phyloP scores from a whole-genome alignment of 352 stramenopile species.

The Phytophthora nicotianae region DNA sequence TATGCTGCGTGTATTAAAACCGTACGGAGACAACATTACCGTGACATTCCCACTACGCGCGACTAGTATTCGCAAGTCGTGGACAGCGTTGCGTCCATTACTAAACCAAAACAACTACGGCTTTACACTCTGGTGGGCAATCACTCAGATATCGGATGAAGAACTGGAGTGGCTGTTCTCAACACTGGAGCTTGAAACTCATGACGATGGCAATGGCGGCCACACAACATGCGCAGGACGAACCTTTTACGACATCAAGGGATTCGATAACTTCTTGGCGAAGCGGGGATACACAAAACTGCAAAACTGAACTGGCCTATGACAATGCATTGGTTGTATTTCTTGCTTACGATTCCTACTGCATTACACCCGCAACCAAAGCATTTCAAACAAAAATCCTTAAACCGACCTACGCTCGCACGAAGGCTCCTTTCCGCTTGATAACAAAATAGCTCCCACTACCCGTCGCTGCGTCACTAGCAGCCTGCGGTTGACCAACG shows the following conservation, averaged over 20 bases:
- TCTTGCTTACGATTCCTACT: slow-evolving; percentile 1
- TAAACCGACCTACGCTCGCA: slow-evolving; percentile 9
- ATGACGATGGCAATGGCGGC: slow-evolving; percentile 5
- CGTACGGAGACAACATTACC: slow-evolving; percentile 43
- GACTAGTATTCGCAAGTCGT: slow-evolving; percentile 64
- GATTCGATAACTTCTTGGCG: slow-evolving; percentile 60
- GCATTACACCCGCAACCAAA: slow-evolving; percentile 1
- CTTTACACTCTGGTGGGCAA: slow-evolving; percentile 77
- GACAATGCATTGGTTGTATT: neutral
- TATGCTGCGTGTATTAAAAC: slow-evolving; percentile 55
- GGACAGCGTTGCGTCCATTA: slow-evolving; percentile 48
- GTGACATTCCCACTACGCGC: slow-evolving; percentile 75
- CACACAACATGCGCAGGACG: slow-evolving; percentile 34
- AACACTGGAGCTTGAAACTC: slow-evolving; percentile 46
- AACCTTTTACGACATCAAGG: slow-evolving; percentile 79
- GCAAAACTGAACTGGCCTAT: neutral
- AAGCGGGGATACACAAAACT: slow-evolving; percentile 21
- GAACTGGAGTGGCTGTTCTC: slow-evolving; percentile 69
- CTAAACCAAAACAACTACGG: slow-evolving; percentile 49
- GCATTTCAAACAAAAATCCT: neutral
- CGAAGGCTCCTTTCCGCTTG: slow-evolving; percentile 10
- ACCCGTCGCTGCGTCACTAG: neutral
- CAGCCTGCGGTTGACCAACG: neutral
- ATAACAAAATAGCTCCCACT: slow-evolving; percentile 17
- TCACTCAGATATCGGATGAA: slow-evolving; percentile 49